A percentile compares a stretch with the other conserved stretches of the same genome.
phyloP scores from a whole-genome alignment of 2,329 filamentous ascomycete species.

The Epichloe scottii region DNA sequence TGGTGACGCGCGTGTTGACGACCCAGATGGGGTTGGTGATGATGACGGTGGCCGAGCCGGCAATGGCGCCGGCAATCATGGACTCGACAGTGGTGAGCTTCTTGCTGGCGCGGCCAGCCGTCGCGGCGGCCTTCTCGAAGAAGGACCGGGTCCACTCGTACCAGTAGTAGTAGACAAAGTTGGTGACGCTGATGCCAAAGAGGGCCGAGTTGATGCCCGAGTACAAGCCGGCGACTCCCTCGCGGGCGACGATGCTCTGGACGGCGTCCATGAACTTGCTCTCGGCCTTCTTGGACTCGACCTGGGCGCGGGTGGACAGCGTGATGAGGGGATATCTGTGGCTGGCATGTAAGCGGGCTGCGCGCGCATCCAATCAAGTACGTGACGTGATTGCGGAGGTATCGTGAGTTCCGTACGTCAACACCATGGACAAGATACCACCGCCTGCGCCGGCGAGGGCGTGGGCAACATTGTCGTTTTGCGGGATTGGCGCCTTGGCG shows the following conservation, averaged over 20 bases:
- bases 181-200: conserved; percentile 96
- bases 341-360: neutral
- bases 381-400: too few species aligned
- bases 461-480: conserved; percentile 95
- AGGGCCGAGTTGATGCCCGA: conserved; percentile 86
- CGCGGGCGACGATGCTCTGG: conserved; percentile 76
- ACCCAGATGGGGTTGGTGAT: conserved; percentile 99
- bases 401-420: conserved; percentile 55
- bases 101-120: conserved; percentile 58
- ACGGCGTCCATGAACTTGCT: conserved; percentile 75
- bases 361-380: neutral
- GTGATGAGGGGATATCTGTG: conserved; percentile 87
- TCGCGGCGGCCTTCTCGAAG: conserved; percentile 68
- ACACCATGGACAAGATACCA: conserved; percentile 85
- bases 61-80: conserved; percentile 90
- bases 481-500: conserved; percentile 55
- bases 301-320: conserved; percentile 90
- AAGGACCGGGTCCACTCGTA: conserved; percentile 91
- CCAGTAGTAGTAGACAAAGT: conserved; percentile 99
- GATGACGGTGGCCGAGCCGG: conserved; percentile 86
- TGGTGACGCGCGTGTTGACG: conserved; percentile 95
- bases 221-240: conserved; percentile 82
- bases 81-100: conserved; percentile 85
- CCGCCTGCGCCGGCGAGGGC: conserved; percentile 87
- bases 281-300: conserved; percentile 88